Conservation (phyloP, 257 asterid species). For the Fraxinus anomala region DNA sequence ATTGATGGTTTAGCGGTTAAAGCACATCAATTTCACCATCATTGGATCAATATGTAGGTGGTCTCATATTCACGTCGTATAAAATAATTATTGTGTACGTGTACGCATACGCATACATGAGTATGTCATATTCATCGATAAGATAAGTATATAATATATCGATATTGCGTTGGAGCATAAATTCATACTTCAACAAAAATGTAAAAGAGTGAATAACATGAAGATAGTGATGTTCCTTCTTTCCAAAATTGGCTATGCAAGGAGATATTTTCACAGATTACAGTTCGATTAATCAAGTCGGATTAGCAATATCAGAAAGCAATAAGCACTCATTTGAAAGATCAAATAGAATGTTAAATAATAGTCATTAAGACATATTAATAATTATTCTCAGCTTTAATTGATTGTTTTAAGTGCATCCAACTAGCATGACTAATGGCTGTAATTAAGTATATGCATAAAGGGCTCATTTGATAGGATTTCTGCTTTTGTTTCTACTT, state of each 20-base stretch:
- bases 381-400: background rate
- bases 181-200: background rate
- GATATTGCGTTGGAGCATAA: background rate
- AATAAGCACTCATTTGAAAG: background rate
- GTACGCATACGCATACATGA: no score
- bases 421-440: background rate
- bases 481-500: no score
- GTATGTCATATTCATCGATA: background rate
- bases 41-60: no score
- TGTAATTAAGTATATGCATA: background rate
- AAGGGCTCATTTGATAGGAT: no score
- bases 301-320: constrained; percentile 19
- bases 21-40: no score
- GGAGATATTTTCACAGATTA: background rate
- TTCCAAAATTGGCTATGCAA: background rate
- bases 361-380: background rate
- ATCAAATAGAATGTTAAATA: background rate
- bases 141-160: no score
- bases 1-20: no score
- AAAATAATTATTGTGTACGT: background rate
- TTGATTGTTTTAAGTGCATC: background rate
- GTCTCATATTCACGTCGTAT: no score
- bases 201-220: background rate
- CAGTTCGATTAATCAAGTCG: constrained; percentile 26
- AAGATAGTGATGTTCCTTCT: background rate